phyloP scores from a whole-genome alignment of 1,284 basidiomycete genomes.

The Vanrija sp. region DNA sequence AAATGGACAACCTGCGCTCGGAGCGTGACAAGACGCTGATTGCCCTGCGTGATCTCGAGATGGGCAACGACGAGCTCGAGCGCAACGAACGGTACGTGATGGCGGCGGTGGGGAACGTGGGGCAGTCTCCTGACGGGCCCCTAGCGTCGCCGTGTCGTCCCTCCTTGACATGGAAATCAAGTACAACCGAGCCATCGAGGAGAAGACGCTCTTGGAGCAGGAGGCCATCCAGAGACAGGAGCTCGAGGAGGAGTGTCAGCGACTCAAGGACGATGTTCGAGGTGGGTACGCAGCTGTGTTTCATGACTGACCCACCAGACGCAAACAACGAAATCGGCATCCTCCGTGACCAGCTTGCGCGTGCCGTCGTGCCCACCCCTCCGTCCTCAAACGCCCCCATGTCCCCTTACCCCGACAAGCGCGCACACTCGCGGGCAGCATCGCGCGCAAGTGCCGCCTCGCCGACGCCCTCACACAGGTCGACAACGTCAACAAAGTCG shows the following conservation, averaged over 20 bases:
- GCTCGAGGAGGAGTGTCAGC: conserved; percentile 86
- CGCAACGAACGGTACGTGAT: conserved; percentile 65
- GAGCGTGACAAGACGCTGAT: conserved; percentile 74
- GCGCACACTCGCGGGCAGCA: neutral
- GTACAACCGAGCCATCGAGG: conserved; percentile 87
- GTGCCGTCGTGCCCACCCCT: conserved; percentile 31
- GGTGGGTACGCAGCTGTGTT: conserved; percentile 55
- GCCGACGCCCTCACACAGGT: neutral
- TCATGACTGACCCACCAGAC: conserved; percentile 18
- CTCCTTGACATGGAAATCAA: conserved; percentile 85
- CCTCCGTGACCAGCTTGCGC: conserved; percentile 62
- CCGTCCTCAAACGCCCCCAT: conserved; percentile 35
- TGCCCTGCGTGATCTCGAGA: conserved; percentile 81
- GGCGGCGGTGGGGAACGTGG: neutral
- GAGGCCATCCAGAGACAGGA: conserved; percentile 88
- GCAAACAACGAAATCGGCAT: conserved; percentile 79
- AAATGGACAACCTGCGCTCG: conserved; percentile 73
- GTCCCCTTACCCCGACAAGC: conserved; percentile 32
- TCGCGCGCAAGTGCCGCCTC: conserved; percentile 6
- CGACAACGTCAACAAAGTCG: neutral
- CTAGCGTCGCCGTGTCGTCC: conserved; percentile 76
- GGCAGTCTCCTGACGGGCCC: neutral
- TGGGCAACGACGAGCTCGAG: conserved; percentile 94
- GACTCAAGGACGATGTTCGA: conserved; percentile 87
- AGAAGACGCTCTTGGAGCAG: conserved; percentile 94